Evolutionary conservation across 495 filamentous ascomycete species (phyloP), one percentile per base, ranked within the genome.

Genomic region (Aspergillus saccharolyticus): DNA sequence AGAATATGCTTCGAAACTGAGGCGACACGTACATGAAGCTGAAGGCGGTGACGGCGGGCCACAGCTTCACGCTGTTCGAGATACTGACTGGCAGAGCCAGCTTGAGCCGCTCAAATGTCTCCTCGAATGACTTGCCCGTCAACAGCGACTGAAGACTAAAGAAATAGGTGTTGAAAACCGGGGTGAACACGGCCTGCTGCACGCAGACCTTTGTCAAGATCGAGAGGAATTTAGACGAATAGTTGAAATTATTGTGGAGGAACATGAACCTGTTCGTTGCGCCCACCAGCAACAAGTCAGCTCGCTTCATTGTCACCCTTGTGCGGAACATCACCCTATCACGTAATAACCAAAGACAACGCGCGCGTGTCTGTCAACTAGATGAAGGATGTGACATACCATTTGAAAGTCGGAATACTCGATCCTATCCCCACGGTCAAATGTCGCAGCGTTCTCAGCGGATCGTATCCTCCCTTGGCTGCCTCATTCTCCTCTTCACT

Each of bases 81-180:
- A 86, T 84, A 66, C 86, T 90, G 33, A 80, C 75, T 7, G 91
- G 91, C 10, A 96, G 85, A 3, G 91, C 93, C 55, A 83, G 72
- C 65, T 78, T 82, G 53, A 97, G 77, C 43, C 86, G 85, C 59
- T 88, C 84, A 68, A 77, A 81, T 6, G 85, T 83, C 58, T 89
- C 85, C 24, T 74, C 69, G 0, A 84, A 59, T 2, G 77, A 76
- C 6, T 85, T 85, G 42, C 78, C 83, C 12, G 60, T 83, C 69
- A 73, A 83, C 64, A 73, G 83, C 61, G 67, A 87, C 66, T 97
- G 92, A 75, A 91, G 80, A 50, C 87, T 85, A 76, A 97, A 97
- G 78, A 97, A 96, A 71, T 94, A 96, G 22, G 79, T 84, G 68
- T 92, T 95, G 78, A 96, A 96, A 25, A 91, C 65, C 0, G 92